Evolutionary conservation across 768 basidiomycete species (phyloP), one percentile per base, ranked within the genome.

Genomic region (Crucibulum laeve): DNA sequence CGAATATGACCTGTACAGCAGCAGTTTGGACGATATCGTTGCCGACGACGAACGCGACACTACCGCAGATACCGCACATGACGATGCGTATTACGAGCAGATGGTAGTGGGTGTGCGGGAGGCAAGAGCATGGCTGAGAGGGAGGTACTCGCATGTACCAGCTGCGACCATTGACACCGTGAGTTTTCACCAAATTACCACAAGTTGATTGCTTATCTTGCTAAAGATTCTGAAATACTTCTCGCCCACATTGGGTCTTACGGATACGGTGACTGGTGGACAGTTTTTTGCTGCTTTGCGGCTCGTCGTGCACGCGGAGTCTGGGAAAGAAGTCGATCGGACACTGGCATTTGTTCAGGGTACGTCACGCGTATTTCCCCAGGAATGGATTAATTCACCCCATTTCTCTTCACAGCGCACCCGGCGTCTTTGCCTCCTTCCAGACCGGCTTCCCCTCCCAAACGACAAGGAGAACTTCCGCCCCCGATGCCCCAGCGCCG

Each of bases 201-300:
- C 22, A 17, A 15, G 15, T 17, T 17, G 1, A 19, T 15, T 7
- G 26, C 41, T 33, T 22, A n/a, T 48, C 33, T 30, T 13, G 21
- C 37, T 11, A 11, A 51, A 89, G 86, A 82, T 88, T 45, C 65
- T 91, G 39, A 76, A 69, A 35, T 58, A 84, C 1, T 88, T 89
- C 55, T 69, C 70, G 28, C 80, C 85, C 2, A 68, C 63, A 43
- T 63, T 85, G 38, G 67, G 63, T 0, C 70, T 66, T 7, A 63
- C 66, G 5, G 83, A 86, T 51, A 62, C 65, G 2, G 65, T 91
- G 25, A 69, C 71, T 7, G 80, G 82, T 1, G 82, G 83, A 13
- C 83, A 91, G 52, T 87, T 90, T 57, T 90, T 90, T 53, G 87
- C 87, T 5, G 80, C 75, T 0, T 64, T 88, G 18, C 65, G 88